Conservation (phyloP, 2,329 filamentous ascomycete genomes). For the Aspergillus ibericus region DNA sequence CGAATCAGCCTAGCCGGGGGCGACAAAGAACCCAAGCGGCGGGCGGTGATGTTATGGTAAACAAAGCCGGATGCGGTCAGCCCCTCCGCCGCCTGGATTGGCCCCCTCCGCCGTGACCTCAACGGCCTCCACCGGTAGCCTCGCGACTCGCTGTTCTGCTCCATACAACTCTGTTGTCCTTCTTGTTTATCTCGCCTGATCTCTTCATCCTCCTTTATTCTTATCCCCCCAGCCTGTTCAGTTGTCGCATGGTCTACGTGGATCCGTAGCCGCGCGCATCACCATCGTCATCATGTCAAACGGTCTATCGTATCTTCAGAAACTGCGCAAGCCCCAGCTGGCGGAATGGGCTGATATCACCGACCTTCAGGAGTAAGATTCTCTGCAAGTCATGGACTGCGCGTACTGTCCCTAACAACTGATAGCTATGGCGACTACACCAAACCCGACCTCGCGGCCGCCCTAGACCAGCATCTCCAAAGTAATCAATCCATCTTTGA, state of each 20-base stretch:
- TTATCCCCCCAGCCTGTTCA: conserved; percentile 9
- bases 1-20: too few relatives aligned
- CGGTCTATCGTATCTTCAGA: conserved; percentile 70
- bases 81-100: conserved; percentile 14
- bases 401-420: not conserved
- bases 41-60: conserved; percentile 12
- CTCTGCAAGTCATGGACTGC: conserved; percentile 8
- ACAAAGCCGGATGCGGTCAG: conserved; percentile 22
- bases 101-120: conserved; percentile 2
- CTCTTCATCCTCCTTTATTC: not conserved
- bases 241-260: conserved; percentile 49
- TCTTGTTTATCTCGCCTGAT: not conserved
- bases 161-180: conserved; percentile 9
- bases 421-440: conserved; percentile 67
- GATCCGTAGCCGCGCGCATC: conserved; percentile 17
- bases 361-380: conserved; percentile 70
- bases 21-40: too few relatives aligned
- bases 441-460: conserved; percentile 76
- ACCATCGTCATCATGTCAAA: conserved; percentile 64
- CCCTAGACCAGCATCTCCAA: conserved; percentile 71
- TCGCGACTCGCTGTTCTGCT: conserved; percentile 6
- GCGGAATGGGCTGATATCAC: conserved; percentile 70
- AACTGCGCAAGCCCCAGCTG: conserved; percentile 80
- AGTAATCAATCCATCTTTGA: conserved; percentile 66
- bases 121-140: not conserved